phyloP scores from a whole-genome alignment of 1,284 basidiomycete genomes.

The Puccinia novopanici region DNA sequence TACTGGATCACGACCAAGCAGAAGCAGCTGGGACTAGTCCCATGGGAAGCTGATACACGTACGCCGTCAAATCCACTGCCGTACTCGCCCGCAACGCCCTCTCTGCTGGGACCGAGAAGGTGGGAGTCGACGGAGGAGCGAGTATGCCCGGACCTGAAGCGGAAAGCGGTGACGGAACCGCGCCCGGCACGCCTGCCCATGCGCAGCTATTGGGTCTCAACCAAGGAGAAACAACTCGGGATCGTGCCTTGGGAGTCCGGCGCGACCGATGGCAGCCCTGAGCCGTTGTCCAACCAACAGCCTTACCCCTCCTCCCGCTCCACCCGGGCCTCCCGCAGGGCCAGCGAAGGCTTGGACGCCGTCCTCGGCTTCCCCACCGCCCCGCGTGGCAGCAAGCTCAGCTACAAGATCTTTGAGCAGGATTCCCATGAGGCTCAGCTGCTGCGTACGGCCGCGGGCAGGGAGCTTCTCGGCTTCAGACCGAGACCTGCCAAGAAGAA shows the following conservation, averaged over 20 bases:
- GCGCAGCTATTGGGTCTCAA: slow-evolving; percentile 41
- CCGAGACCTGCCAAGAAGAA: slow-evolving; percentile 27
- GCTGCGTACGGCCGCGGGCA: slow-evolving; percentile 27
- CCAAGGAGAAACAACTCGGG: slow-evolving; percentile 38
- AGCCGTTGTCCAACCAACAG: not conserved
- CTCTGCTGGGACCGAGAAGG: slow-evolving; percentile 30
- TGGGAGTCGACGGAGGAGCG: not conserved
- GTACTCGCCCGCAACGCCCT: slow-evolving; percentile 32
- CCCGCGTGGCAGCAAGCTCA: slow-evolving; percentile 29
- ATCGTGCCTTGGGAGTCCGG: slow-evolving; percentile 29
- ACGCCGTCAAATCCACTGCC: not conserved
- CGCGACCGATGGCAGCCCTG: not conserved
- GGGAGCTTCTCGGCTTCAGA: slow-evolving; percentile 43
- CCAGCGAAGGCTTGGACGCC: slow-evolving; percentile 12
- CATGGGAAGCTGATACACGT: slow-evolving; percentile 21
- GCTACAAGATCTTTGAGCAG: slow-evolving; percentile 26
- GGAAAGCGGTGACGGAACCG: not conserved
- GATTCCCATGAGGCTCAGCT: slow-evolving; percentile 23
- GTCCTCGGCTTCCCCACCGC: slow-evolving; percentile 31
- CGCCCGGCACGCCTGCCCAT: not conserved
- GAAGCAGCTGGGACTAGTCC: slow-evolving; percentile 33
- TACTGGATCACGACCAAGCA: slow-evolving; percentile 50
- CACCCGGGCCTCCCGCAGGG: slow-evolving; percentile 20
- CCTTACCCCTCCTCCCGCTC: not conserved
- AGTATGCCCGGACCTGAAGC: not conserved